Base-by-base conservation (phyloP, 164 flowering plant species). In the grape (Vitis vinifera) region DNA sequence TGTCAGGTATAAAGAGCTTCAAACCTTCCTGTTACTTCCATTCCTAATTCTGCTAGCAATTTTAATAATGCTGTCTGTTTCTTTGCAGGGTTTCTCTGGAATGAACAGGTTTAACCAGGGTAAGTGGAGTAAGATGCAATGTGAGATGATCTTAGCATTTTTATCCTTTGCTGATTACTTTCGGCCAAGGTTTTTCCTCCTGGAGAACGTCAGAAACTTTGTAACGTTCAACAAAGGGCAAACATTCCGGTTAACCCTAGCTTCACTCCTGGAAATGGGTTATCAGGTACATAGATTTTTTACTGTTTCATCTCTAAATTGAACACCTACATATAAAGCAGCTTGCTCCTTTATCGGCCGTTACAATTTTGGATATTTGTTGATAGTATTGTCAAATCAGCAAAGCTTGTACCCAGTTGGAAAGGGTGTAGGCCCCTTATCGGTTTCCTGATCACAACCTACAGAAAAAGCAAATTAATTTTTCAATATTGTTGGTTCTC, bases 231-330 rank as follows among this genome's bases (percentile, higher is more conserved):
- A 94, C 77, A 93, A 91, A 76, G 98, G 98, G 52, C 98, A 91
- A 79, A 94, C 99, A 4, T 94, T 94, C 73, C 89, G 98, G 10
- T 67, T 92, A 69, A 84, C 98, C 56, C 49, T 94, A 37, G 93
- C 99, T 53, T 94, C 99, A 9, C 93, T 94, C 44, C 95, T 93
- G 69, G 93, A 95, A 79, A 95, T 95, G 97, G 99, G 99, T 13
- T 95, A 95, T 77, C 99, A 95, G 99, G 99, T 93, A 79, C 44
- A 31, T 31, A 6, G 44, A 31, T 31, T 31, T 31, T 31, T 6
- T 31, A 4, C 7, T 31, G 44, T 31, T 31, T 4, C 44, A 31
- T 31, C 44, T 31, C 44, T 31, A 31, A 31, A 4, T 31, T 31
- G 44, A 31, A 31, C 7, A 0, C 44, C 44, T 6, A 31, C 44